These are phyloP conservation scores for Linum tenue DNA, from an alignment of 345 rosid genomes.

Conservation along the genomic window DNA sequence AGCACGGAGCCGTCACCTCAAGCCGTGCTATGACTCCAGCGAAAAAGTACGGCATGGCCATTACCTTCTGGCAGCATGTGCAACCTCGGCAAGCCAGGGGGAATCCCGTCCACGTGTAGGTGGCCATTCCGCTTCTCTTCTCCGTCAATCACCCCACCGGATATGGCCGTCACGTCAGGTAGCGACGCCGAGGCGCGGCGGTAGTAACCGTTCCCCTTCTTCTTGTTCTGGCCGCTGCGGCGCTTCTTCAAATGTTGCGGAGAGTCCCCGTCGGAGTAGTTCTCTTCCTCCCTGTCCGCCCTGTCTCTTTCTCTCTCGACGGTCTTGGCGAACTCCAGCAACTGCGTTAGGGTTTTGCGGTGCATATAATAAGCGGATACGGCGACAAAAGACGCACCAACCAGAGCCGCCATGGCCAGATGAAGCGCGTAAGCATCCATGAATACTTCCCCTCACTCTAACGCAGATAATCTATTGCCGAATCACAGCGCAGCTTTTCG, in stretches of 20 bases:
- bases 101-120: conserved; percentile 57
- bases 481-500: no score
- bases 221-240: conserved; percentile 26
- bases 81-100: conserved; percentile 70
- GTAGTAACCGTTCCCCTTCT: conserved; percentile 45
- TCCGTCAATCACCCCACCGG: conserved; percentile 38
- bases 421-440: conserved; percentile 67
- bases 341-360: conserved; percentile 77
- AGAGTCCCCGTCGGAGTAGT: conserved; percentile 41
- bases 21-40: conserved; percentile 17
- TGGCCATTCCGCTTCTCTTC: conserved; percentile 66
- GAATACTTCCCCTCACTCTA: neutral
- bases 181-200: conserved; percentile 59
- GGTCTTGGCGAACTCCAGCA: conserved; percentile 85
- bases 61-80: conserved; percentile 86
- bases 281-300: conserved; percentile 21
- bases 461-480: no score
- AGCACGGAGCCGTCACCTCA: conserved; percentile 9
- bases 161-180: conserved; percentile 65
- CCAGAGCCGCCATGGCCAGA: conserved; percentile 47
- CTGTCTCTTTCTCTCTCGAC: conserved; percentile 45
- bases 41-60: conserved; percentile 12
- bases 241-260: conserved; percentile 37
- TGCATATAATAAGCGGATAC: conserved; percentile 44
- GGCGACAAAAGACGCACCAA: conserved; percentile 54